phyloP scores from a whole-genome alignment of 2,329 filamentous ascomycete species.

The Hypoxylon sp. region DNA sequence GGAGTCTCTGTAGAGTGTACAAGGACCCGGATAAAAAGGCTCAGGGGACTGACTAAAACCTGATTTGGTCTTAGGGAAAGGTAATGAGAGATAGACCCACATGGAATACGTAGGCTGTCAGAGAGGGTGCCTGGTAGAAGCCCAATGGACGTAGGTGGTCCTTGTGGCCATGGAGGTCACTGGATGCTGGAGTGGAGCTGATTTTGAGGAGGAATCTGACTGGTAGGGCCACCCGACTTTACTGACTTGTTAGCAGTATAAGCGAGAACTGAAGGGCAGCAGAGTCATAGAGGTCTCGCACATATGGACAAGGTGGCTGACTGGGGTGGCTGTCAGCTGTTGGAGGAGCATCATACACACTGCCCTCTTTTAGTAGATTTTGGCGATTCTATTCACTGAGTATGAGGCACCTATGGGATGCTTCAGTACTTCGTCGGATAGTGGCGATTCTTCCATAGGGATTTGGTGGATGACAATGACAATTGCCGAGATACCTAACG shows the following conservation, averaged over 20 bases:
- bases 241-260: constrained; percentile 16
- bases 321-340: constrained; percentile 31
- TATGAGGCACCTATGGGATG: background rate
- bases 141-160: constrained; percentile 36
- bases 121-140: constrained; percentile 33
- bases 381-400: constrained; percentile 4
- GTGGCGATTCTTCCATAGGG: constrained; percentile 4
- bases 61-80: constrained; percentile 43
- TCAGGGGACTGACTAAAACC: constrained; percentile 45
- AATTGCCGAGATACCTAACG: constrained; percentile 16
- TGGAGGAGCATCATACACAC: constrained; percentile 10
- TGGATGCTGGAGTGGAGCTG: constrained; percentile 29
- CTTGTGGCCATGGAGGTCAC: constrained; percentile 34
- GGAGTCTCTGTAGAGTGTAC: constrained; percentile 43
- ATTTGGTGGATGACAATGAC: constrained; percentile 10
- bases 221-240: constrained; percentile 18
- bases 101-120: constrained; percentile 41
- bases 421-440: background rate
- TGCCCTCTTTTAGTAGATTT: constrained; percentile 2
- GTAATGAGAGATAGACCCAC: constrained; percentile 44
- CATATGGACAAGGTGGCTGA: constrained; percentile 24
- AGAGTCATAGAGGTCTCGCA: constrained; percentile 15
- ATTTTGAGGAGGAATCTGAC: constrained; percentile 30
- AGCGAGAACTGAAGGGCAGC: constrained; percentile 1
- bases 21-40: constrained; percentile 43